A percentile compares a stretch with the other conserved stretches of the same genome.
Evolutionary conservation across 768 basidiomycete genomes (phyloP).

Genomic region (Trametes sanguinea): DNA sequence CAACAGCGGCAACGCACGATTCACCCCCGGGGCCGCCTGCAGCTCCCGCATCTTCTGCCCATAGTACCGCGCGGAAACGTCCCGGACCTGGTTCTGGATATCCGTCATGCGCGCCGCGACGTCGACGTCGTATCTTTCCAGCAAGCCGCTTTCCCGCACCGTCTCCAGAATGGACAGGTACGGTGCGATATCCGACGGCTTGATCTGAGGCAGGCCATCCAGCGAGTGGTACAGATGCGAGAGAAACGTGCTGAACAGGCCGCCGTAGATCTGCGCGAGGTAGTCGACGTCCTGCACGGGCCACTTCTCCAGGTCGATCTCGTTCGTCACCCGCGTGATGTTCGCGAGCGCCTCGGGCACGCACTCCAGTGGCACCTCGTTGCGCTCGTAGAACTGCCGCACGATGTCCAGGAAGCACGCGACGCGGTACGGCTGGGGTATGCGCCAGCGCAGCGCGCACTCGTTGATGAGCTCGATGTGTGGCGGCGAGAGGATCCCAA

Average conservation of each 20-base stretch:
- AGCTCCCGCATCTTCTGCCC: conserved; percentile 63
- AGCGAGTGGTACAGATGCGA: conserved; percentile 82
- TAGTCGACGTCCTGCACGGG: conserved; percentile 81
- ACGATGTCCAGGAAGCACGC: conserved; percentile 85
- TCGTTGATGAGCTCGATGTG: conserved; percentile 87
- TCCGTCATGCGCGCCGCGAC: conserved; percentile 66
- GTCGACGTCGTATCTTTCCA: conserved; percentile 76
- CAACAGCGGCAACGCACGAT: conserved; percentile 78
- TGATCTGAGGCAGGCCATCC: conserved; percentile 74
- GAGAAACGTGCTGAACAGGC: conserved; percentile 85
- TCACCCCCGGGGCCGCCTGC: conserved; percentile 71
- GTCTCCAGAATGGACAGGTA: conserved; percentile 70
- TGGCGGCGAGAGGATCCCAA: conserved; percentile 80
- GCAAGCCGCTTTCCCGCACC: conserved; percentile 66
- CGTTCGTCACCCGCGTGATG: conserved; percentile 68
- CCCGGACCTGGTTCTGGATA: conserved; percentile 63
- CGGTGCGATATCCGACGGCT: conserved; percentile 66
- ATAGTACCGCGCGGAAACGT: conserved; percentile 63
- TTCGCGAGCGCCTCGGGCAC: conserved; percentile 85
- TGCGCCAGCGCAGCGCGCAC: conserved; percentile 88
- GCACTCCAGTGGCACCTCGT: conserved; percentile 92
- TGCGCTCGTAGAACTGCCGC: conserved; percentile 82
- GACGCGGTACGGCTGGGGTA: conserved; percentile 75
- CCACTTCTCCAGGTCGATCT: conserved; percentile 78
- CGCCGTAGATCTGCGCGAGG: conserved; percentile 65